These are phyloP conservation scores for Plantago elongata DNA, from an alignment of 257 asterid genomes.

Conservation along the genomic window DNA sequence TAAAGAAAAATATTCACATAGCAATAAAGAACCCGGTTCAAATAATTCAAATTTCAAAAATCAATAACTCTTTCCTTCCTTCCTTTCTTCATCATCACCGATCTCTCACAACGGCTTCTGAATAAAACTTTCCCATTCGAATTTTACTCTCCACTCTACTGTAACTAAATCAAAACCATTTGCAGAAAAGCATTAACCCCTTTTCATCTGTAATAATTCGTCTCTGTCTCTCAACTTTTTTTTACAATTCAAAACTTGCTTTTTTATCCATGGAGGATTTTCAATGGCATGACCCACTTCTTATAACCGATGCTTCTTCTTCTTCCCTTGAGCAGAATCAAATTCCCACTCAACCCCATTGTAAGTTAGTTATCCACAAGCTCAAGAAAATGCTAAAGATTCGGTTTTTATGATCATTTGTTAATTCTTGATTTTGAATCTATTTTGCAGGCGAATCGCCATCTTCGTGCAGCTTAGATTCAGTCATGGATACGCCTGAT, in stretches of 20 bases:
- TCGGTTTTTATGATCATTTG: neutral
- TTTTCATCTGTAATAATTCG: slow-evolving; percentile 27
- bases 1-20: too few species aligned
- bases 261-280: slow-evolving; percentile 45
- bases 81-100: slow-evolving; percentile 21
- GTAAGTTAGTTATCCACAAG: slow-evolving; percentile 27
- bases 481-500: slow-evolving; percentile 39
- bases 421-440: slow-evolving; percentile 17
- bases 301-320: slow-evolving; percentile 61
- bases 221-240: neutral
- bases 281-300: slow-evolving; percentile 72
- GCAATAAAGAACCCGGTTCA: slow-evolving; percentile 15
- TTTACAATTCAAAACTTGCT: slow-evolving; percentile 43
- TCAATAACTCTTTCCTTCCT: neutral
- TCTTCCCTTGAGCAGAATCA: slow-evolving; percentile 37
- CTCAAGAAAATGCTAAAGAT: slow-evolving; percentile 12
- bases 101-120: slow-evolving; percentile 21
- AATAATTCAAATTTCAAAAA: slow-evolving; percentile 57
- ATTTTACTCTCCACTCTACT: slow-evolving; percentile 5
- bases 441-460: slow-evolving; percentile 41
- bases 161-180: neutral
- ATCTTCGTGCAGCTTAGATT: slow-evolving; percentile 20
- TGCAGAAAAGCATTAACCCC: neutral
- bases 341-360: slow-evolving; percentile 18
- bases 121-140: slow-evolving; percentile 19